Evolutionary conservation across 768 basidiomycete genomes (phyloP).

Genomic region (Gloeostereum incarnatum): DNA sequence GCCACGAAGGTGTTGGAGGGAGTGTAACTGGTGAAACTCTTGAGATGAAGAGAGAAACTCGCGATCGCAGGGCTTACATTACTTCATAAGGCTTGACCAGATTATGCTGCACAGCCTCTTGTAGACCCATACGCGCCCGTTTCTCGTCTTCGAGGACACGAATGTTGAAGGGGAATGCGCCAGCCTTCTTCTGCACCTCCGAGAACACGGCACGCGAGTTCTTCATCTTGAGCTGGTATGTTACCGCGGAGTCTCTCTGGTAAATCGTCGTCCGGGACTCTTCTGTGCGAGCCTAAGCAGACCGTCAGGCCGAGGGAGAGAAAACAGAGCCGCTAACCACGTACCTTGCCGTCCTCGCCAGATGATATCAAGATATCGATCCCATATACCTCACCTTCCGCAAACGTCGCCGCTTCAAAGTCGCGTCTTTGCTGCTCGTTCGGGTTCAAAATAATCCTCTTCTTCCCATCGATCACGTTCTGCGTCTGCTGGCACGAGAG

Average conservation of each 20-base stretch:
- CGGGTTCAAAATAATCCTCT: slow-evolving; percentile 89
- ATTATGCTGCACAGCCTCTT: slow-evolving; percentile 92
- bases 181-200: slow-evolving; percentile 97
- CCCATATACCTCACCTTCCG: slow-evolving; percentile 92
- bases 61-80: slow-evolving; percentile 39
- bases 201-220: slow-evolving; percentile 94
- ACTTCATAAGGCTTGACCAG: slow-evolving; percentile 95
- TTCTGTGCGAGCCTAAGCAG: slow-evolving; percentile 70
- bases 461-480: slow-evolving; percentile 93
- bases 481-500: slow-evolving; percentile 92
- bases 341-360: slow-evolving; percentile 84
- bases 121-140: slow-evolving; percentile 87
- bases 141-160: slow-evolving; percentile 94
- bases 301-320: slow-evolving; percentile 1
- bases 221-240: slow-evolving; percentile 97
- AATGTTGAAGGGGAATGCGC: slow-evolving; percentile 96
- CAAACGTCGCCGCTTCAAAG: slow-evolving; percentile 77
- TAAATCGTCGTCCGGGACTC: slow-evolving; percentile 90
- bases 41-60: slow-evolving; percentile 3
- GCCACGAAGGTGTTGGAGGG: slow-evolving; percentile 80
- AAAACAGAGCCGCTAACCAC: slow-evolving; percentile 12
- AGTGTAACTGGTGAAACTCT: slow-evolving; percentile 66
- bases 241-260: slow-evolving; percentile 78
- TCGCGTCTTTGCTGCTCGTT: slow-evolving; percentile 77
- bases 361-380: slow-evolving; percentile 88